A percentile compares a stretch with the other conserved stretches of the same genome.
These are phyloP conservation scores for Pachysolen tannophilus DNA, from an alignment of 805 yeast species.

Conservation along the genomic window DNA sequence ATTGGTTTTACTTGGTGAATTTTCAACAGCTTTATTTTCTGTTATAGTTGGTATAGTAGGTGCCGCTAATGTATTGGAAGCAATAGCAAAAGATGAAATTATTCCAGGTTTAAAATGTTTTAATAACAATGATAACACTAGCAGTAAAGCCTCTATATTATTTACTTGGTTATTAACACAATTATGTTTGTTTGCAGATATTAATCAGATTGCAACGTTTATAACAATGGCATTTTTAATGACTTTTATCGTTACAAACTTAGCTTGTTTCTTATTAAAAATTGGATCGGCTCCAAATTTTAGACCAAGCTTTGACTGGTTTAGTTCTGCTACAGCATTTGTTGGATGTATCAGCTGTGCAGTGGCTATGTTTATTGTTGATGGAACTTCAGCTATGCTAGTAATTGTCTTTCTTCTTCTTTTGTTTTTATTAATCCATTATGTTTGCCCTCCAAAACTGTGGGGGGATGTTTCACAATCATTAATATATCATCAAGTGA, in stretches of 20 bases:
- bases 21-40: constrained; percentile 85
- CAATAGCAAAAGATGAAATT: constrained; percentile 81
- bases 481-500: constrained; percentile 90
- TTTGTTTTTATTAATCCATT: constrained; percentile 75
- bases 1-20: constrained; percentile 78
- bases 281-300: constrained; percentile 97
- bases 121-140: no score
- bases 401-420: constrained; percentile 59
- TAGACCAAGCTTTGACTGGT: constrained; percentile 89
- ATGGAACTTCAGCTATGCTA: constrained; percentile 78
- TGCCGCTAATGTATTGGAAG: constrained; percentile 85
- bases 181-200: constrained; percentile 77
- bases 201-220: constrained; percentile 88
- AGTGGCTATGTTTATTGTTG: constrained; percentile 89
- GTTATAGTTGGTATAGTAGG: constrained; percentile 95
- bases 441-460: constrained; percentile 86
- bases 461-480: constrained; percentile 99
- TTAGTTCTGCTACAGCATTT: constrained; percentile 75
- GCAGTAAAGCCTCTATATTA: constrained; percentile 53
- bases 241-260: constrained; percentile 91
- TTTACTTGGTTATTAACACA: constrained; percentile 82
- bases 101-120: constrained; percentile 72
- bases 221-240: constrained; percentile 95
- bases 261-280: constrained; percentile 85
- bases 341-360: constrained; percentile 64